phyloP scores from a whole-genome alignment of 2,329 filamentous ascomycete genomes.

The Colletotrichum melonis region DNA sequence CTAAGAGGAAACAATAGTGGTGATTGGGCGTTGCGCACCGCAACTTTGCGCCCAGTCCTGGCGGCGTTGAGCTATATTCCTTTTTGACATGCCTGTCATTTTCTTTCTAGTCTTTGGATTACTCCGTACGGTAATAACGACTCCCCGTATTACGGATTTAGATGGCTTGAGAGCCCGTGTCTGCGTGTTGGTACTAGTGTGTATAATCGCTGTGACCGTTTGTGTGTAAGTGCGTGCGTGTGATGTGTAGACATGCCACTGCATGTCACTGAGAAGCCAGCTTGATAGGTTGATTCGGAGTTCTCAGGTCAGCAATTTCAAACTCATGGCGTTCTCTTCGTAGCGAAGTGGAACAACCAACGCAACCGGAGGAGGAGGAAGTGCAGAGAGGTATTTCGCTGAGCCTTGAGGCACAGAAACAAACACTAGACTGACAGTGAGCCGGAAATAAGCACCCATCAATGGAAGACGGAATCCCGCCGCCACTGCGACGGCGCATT shows the following conservation, averaged over 20 bases:
- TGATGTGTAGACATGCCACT: not conserved
- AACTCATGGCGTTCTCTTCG: not conserved
- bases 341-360: not conserved
- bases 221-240: not conserved
- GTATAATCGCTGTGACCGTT: constrained; percentile 8
- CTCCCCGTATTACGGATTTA: not conserved
- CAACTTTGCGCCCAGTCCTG: not conserved
- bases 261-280: not conserved
- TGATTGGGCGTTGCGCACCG: not conserved
- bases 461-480: not conserved
- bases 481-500: not conserved
- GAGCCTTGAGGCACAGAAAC: too few relatives aligned
- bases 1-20: not conserved
- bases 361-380: not conserved
- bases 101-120: not conserved
- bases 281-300: not conserved
- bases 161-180: constrained; percentile 1
- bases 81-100: not conserved
- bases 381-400: not conserved
- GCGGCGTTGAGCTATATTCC: not conserved
- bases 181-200: constrained; percentile 4
- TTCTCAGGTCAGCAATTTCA: not conserved
- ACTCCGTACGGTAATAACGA: too few relatives aligned
- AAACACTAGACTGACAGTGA: not conserved
- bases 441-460: not conserved